Evolutionary conservation across 2,329 filamentous ascomycete genomes (phyloP).

Genomic region (Apiospora koreana): DNA sequence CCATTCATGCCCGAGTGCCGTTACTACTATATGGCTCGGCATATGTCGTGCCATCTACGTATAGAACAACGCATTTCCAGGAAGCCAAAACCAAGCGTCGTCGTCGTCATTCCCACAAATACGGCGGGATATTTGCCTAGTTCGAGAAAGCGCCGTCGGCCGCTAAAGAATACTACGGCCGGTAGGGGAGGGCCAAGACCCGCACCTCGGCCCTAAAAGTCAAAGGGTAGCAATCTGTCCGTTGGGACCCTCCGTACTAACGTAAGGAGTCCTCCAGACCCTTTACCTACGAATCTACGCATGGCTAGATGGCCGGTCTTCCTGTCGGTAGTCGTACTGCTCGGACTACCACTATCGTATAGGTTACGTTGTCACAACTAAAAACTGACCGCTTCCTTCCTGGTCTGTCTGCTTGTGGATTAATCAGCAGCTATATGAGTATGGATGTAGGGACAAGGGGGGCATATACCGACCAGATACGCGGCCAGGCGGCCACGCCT

Average conservation of each 20-base stretch:
- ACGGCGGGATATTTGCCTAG: conserved; percentile 1
- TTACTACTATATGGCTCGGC: neutral
- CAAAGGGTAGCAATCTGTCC: neutral
- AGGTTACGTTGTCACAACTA: neutral
- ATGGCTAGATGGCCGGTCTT: neutral
- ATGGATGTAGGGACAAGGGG: neutral
- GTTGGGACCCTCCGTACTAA: no score
- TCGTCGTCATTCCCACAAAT: conserved; percentile 2
- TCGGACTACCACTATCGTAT: neutral
- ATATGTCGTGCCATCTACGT: neutral
- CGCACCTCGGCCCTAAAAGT: neutral
- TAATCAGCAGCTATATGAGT: neutral
- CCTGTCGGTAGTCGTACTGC: neutral
- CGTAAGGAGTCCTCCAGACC: no score
- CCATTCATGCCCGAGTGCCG: neutral
- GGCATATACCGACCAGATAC: neutral
- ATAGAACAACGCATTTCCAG: neutral
- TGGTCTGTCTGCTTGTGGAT: neutral
- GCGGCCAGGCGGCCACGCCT: neutral
- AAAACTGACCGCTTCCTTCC: neutral
- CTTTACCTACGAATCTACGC: neutral
- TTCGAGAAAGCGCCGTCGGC: conserved; percentile 3
- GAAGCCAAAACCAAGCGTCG: neutral
- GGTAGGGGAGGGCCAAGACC: neutral
- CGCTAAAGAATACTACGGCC: neutral